Conservation (phyloP, 768 basidiomycete genomes). For the Amyloporia xantha region DNA sequence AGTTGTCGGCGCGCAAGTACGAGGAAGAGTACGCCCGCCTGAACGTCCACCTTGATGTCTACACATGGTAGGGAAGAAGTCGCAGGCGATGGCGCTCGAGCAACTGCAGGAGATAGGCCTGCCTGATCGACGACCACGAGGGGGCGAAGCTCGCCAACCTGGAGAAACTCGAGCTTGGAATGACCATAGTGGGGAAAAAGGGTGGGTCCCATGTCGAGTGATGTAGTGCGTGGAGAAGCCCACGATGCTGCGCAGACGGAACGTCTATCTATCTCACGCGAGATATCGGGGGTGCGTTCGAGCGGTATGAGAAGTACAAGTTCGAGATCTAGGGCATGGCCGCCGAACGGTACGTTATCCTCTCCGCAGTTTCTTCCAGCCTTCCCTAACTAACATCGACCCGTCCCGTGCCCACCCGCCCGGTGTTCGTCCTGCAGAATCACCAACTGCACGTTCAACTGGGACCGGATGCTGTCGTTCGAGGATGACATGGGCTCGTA, state of each 20-base stretch:
- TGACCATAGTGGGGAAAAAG: constrained; percentile 82
- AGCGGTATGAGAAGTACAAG: constrained; percentile 88
- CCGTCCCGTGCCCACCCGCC: constrained; percentile 1
- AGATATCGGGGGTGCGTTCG: constrained; percentile 90
- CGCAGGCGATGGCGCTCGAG: constrained; percentile 66
- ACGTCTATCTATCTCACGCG: constrained; percentile 93
- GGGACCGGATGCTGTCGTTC: constrained; percentile 91
- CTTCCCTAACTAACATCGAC: constrained; percentile 16
- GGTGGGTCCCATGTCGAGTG: constrained; percentile 35
- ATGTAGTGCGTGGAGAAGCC: not conserved
- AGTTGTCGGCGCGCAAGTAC: constrained; percentile 86
- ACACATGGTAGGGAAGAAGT: constrained; percentile 73
- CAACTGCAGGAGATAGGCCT: constrained; percentile 62
- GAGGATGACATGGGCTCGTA: constrained; percentile 96
- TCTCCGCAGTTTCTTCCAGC: no score
- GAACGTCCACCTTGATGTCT: constrained; percentile 88
- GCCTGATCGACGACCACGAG: constrained; percentile 69
- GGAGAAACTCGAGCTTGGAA: constrained; percentile 86
- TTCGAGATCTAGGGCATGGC: constrained; percentile 96
- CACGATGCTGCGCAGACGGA: constrained; percentile 43
- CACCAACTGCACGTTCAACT: constrained; percentile 94
- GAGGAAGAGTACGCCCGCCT: constrained; percentile 79
- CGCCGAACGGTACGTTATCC: constrained; percentile 83
- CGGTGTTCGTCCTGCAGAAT: constrained; percentile 42
- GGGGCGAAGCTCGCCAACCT: constrained; percentile 85